Conservation (phyloP, 768 basidiomycete genomes). For the Auriculariales sp. region DNA sequence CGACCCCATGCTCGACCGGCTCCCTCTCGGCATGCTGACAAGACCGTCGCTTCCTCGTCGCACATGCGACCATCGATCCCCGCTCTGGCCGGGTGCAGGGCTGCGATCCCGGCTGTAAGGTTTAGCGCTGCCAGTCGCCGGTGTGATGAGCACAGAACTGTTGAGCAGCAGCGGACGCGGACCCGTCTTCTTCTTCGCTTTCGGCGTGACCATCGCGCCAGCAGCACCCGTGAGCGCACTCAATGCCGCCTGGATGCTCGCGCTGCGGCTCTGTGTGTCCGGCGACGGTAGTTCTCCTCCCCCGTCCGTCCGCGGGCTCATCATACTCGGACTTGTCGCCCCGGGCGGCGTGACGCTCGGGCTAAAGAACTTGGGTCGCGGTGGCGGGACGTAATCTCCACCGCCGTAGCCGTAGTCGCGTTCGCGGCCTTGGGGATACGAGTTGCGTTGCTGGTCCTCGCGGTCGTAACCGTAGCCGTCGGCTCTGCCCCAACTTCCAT, state of each 20-base stretch:
- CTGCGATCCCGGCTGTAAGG: not conserved
- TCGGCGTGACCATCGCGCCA: constrained; percentile 17
- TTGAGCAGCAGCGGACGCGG: constrained; percentile 56
- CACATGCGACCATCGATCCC: not conserved
- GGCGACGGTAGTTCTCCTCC: not conserved
- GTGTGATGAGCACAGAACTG: constrained; percentile 31
- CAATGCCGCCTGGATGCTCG: constrained; percentile 19
- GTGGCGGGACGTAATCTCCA: not conserved
- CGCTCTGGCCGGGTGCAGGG: too few species aligned
- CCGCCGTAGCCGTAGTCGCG: not conserved
- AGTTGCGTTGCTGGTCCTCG: not conserved
- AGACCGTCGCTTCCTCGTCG: too few species aligned
- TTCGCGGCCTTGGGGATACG: not conserved
- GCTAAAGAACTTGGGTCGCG: not conserved
- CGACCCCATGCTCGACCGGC: not conserved
- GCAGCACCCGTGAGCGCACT: constrained; percentile 20
- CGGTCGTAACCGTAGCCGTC: not conserved
- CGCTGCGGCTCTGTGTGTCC: not conserved
- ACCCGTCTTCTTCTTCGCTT: constrained; percentile 29
- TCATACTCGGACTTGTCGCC: not conserved
- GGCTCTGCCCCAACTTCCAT: not conserved
- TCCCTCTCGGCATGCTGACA: too few species aligned
- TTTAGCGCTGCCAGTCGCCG: constrained; percentile 6
- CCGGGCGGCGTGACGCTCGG: constrained; percentile 1
- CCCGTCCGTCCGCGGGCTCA: not conserved